Base-by-base conservation (phyloP, 768 basidiomycete species). In the Phanerodontia chrysosporium region DNA sequence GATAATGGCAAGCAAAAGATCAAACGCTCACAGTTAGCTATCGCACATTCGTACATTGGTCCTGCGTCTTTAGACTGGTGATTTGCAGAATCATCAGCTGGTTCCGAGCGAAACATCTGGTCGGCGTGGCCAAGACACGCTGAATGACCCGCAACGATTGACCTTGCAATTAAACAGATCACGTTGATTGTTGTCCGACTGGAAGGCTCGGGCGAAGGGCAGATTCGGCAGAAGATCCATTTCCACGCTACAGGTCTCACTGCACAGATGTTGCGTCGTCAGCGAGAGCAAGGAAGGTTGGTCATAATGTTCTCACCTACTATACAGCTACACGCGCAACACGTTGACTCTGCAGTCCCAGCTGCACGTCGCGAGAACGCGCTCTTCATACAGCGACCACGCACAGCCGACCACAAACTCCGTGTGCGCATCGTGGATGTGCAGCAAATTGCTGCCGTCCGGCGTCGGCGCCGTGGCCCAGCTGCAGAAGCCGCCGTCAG, bases 311-410 rank as follows among this genome's bases (percentile, higher is more conserved):
- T 25, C 46, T 48, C 46, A 48, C 46, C 22, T 24, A 24, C 5
- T 24, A 25, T 44, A 21, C 28, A 45, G 35, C 42, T 53, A 80
- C 46, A 83, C 74, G 59, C 82, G 84, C 70, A 90, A 94, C 62
- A 95, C 78, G 73, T 88, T 83, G 53, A 96, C 73, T 73, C 84
- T 83, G 65, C 89, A 84, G 64, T 98, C 96, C 96, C 96, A 98
- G 51, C 89, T 85, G 71, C 93, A 95, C 59, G 87, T 95, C 42
- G 91, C 94, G 49, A 98, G 67, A 18, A 94, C 69, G 1, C 92
- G 91, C 67, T 92, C 86, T 49, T 97, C 93, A 62, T 86, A 95
- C 65, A 97, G 72, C n/a, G 92, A 92, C 95, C 95, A 97, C 49
- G 83, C 81, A 67, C 90, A 88, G 0, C 92, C 95, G 44, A 90